Conservation (phyloP, 805 yeast species). For the Candida methanosorbosa region DNA sequence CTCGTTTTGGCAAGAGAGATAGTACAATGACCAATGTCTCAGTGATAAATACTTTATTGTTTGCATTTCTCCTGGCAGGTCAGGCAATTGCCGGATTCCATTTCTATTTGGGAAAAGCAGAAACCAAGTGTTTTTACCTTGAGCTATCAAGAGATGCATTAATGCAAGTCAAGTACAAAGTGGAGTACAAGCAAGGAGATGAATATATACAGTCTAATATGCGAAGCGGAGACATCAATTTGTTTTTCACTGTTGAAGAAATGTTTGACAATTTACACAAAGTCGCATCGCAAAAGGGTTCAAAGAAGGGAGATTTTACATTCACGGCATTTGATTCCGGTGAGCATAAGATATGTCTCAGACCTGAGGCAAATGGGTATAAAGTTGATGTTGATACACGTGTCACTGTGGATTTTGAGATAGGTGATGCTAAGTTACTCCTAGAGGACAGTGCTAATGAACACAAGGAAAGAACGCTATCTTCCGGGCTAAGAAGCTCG, state of each 20-base stretch:
- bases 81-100: slow-evolving; percentile 23
- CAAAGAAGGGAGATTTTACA: slow-evolving; percentile 58
- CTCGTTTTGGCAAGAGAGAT: too few relatives aligned
- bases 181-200: slow-evolving; percentile 32
- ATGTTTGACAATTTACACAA: slow-evolving; percentile 77
- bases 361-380: slow-evolving; percentile 26
- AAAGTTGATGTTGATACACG: slow-evolving; percentile 44
- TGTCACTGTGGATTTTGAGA: slow-evolving; percentile 58
- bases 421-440: slow-evolving; percentile 55
- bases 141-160: slow-evolving; percentile 43
- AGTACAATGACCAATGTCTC: too few relatives aligned
- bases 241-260: slow-evolving; percentile 33
- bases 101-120: slow-evolving; percentile 43
- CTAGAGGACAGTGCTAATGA: slow-evolving; percentile 55
- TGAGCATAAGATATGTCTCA: slow-evolving; percentile 75
- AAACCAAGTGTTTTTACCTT: slow-evolving; percentile 46
- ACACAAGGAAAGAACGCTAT: slow-evolving; percentile 33
- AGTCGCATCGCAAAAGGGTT: slow-evolving; percentile 59
- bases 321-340: slow-evolving; percentile 81
- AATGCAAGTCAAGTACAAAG: slow-evolving; percentile 39
- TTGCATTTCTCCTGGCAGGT: background rate
- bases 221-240: slow-evolving; percentile 6
- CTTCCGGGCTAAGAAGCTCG: slow-evolving; percentile 47
- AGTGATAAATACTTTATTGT: background rate
- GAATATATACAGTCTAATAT: slow-evolving; percentile 1